These are phyloP conservation scores for Fusarium sp. DNA, from an alignment of 2,329 filamentous ascomycete species.

Conservation along the genomic window DNA sequence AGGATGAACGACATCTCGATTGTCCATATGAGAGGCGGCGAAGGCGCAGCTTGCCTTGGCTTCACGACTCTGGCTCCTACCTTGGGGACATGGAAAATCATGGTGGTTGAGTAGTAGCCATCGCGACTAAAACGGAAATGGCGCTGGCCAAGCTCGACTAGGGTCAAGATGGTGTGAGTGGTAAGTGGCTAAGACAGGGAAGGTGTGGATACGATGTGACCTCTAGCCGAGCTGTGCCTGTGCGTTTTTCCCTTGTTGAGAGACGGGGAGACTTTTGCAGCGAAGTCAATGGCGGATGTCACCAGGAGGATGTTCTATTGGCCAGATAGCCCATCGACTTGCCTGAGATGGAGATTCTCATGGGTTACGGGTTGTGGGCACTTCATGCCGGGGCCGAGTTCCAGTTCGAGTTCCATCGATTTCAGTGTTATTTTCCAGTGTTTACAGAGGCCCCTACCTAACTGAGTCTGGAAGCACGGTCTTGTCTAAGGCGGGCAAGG, in stretches of 20 bases:
- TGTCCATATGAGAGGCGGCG: neutral
- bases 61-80: neutral
- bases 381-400: conserved; percentile 32
- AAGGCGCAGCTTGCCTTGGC: neutral
- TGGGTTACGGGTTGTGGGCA: conserved; percentile 30
- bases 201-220: conserved; percentile 28
- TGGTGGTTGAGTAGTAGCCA: conserved; percentile 37
- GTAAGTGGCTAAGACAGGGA: conserved; percentile 29
- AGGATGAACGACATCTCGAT: neutral
- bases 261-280: conserved; percentile 22
- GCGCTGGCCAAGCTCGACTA: conserved; percentile 30
- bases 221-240: conserved; percentile 33
- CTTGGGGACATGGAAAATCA: conserved; percentile 3
- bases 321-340: neutral
- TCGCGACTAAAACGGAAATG: conserved; percentile 36
- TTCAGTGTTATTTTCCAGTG: conserved; percentile 12
- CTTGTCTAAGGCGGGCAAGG: conserved; percentile 23
- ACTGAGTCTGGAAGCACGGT: conserved; percentile 28
- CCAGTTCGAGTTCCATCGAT: conserved; percentile 9
- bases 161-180: conserved; percentile 28
- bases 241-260: conserved; percentile 33
- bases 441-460: neutral
- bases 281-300: conserved; percentile 27
- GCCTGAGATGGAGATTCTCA: conserved; percentile 10
- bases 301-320: conserved; percentile 11